Evolutionary conservation across 148 eudicot species (phyloP), one percentile per base, ranked within the genome.

Genomic region (Camellia granthamiana): DNA sequence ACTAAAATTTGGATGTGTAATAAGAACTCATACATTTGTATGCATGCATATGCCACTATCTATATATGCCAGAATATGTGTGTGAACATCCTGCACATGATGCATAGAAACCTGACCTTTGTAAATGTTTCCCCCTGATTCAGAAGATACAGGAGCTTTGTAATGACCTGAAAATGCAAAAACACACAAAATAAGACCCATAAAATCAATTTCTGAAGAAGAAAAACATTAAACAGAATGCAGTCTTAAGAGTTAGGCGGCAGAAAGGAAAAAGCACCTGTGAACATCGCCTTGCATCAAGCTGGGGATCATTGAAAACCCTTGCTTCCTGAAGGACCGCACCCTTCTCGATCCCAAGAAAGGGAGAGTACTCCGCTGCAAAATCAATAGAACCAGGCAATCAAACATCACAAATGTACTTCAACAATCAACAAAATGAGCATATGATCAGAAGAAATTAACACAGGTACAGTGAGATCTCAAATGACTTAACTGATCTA

Each of bases 281-380:
- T 56, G 97, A 94, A 72, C 98, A 94, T 89, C 94, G 89, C 82
- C 97, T 87, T 0, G 98, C 88, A 82, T 94, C 97, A 70, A 92
- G 92, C 85, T 94, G 98, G 84, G 97, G 97, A 60, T 92, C 98
- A 69, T 94, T 91, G 81, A 94, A 94, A 72, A 94, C 98, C 92
- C 98, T 88, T 75, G 97, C 97, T 87, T 94, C 97, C 73, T 94
- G 98, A 84, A 94, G 92, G 49, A 94, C 97, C 3, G 95, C 97
- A 46, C 98, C 98, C 83, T 94, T 94, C 84, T 94, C 98, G 63
- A 92, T 92, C 87, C 98, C 98, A 81, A 90, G 69, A 87, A 92
- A 94, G 0, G 97, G 98, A 77, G 97, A 92, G 85, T 90, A 94
- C 75, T 94, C 98, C 4, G 88, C 98, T 90, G 92, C 68, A 75